A percentile compares a stretch with the other conserved stretches of the same genome.
These are phyloP conservation scores for Chalara sp. DNA, from an alignment of 2,329 filamentous ascomycete genomes.

Conservation along the genomic window DNA sequence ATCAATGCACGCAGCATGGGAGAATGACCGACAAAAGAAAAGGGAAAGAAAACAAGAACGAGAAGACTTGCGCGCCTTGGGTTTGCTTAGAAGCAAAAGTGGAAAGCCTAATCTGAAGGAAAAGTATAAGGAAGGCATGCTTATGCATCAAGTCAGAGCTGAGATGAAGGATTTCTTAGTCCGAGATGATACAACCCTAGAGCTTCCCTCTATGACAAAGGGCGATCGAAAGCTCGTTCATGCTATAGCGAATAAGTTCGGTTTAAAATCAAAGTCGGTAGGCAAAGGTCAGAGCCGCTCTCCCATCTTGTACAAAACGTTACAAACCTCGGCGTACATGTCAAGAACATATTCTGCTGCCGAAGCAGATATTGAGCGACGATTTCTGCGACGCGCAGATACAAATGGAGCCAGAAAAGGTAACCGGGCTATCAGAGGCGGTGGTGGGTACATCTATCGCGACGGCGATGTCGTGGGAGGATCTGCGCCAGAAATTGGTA, in stretches of 20 bases:
- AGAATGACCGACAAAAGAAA: constrained; percentile 66
- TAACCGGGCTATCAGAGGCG: constrained; percentile 11
- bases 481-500: constrained; percentile 74
- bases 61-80: constrained; percentile 60
- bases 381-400: constrained; percentile 50
- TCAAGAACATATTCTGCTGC: constrained; percentile 46
- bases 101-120: constrained; percentile 49
- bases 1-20: constrained; percentile 51
- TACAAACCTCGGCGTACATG: constrained; percentile 54
- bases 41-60: constrained; percentile 62
- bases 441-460: constrained; percentile 43
- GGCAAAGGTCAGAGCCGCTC: constrained; percentile 69
- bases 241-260: constrained; percentile 66
- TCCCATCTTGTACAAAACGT: constrained; percentile 70
- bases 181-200: constrained; percentile 55
- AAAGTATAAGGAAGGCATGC: constrained; percentile 70
- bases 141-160: constrained; percentile 59
- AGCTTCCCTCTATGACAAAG: constrained; percentile 80
- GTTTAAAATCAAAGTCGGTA: constrained; percentile 76
- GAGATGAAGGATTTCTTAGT: constrained; percentile 69
- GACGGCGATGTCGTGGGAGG: constrained; percentile 88
- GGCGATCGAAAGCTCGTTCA: constrained; percentile 72
- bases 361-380: constrained; percentile 40
- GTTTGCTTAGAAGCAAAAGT: constrained; percentile 53
- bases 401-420: constrained; percentile 27